Evolutionary conservation across 2,329 filamentous ascomycete species (phyloP).

Genomic region (Cyanodermella asteris): DNA sequence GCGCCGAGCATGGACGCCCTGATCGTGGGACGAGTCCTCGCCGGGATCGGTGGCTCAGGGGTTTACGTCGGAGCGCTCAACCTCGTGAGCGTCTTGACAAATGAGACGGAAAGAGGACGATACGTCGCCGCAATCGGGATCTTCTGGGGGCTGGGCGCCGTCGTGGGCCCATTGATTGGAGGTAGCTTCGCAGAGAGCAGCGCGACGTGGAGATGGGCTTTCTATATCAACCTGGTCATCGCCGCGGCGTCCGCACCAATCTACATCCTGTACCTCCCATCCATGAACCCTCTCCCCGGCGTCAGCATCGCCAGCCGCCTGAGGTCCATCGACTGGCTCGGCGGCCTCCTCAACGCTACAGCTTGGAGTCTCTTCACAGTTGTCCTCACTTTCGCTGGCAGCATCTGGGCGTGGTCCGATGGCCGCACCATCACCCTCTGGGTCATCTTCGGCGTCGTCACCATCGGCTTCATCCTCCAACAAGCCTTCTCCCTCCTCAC

Average conservation of each 20-base stretch:
- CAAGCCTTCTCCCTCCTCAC: conserved; percentile 26
- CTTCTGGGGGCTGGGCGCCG: conserved; percentile 15
- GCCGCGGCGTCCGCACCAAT: conserved; percentile 22
- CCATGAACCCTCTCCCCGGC: conserved; percentile 9
- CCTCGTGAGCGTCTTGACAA: conserved; percentile 9
- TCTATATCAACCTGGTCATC: conserved; percentile 35
- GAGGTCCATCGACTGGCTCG: conserved; percentile 23
- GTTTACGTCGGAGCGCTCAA: conserved; percentile 13
- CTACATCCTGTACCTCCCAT: conserved; percentile 22
- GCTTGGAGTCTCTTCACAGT: conserved; percentile 23
- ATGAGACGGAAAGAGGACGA: conserved; percentile 10
- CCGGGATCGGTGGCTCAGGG: conserved; percentile 14
- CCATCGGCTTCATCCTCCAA: conserved; percentile 23
- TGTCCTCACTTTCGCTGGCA: conserved; percentile 30
- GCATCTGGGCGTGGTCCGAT: conserved; percentile 25
- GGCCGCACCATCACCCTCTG: conserved; percentile 25
- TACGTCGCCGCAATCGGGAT: conserved; percentile 16
- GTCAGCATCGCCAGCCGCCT: conserved; percentile 10
- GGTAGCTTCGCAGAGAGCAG: conserved; percentile 13
- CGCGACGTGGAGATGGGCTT: conserved; percentile 13
- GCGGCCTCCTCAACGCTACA: conserved; percentile 22
- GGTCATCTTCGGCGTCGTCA: conserved; percentile 22
- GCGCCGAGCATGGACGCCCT: conserved; percentile 23
- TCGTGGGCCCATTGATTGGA: conserved; percentile 18
- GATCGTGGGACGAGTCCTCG: conserved; percentile 19